Conservation (phyloP, 148 eudicot genomes). For the Euryodendron excelsum region DNA sequence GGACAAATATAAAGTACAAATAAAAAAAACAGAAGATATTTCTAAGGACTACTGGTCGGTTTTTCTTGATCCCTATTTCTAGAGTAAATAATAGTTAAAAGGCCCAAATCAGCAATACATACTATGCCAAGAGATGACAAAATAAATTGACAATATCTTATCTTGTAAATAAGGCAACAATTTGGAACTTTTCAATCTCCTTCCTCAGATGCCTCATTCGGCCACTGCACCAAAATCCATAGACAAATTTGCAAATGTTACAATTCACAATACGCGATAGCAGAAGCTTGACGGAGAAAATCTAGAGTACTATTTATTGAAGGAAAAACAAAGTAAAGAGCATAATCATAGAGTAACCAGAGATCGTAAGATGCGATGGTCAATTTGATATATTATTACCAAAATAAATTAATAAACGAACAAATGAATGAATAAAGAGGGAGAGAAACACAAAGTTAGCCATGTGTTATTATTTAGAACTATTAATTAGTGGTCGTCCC, state of each 20-base stretch:
- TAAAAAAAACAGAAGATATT: too few species aligned
- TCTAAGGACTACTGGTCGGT: too few species aligned
- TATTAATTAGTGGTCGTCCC: too few species aligned
- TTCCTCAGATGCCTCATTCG: constrained; percentile 83
- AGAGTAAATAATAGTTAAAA: too few species aligned
- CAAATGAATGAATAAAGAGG: not conserved
- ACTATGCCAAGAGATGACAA: not conserved
- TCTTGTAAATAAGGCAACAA: not conserved
- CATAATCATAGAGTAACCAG: not conserved
- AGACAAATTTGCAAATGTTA: not conserved
- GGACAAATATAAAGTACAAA: too few species aligned
- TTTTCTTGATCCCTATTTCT: too few species aligned
- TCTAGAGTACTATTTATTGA: not conserved
- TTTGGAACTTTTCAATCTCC: constrained; percentile 36
- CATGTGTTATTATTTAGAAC: not conserved
- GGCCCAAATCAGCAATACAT: not conserved
- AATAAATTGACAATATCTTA: not conserved
- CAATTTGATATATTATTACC: not conserved
- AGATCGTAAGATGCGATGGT: not conserved
- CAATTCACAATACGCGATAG: not conserved
- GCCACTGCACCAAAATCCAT: constrained; percentile 60
- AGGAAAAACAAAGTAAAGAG: not conserved
- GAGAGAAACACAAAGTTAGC: not conserved
- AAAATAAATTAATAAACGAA: not conserved
- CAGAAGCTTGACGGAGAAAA: not conserved